These are phyloP conservation scores for Paxillus rubicundulus DNA, from an alignment of 768 basidiomycete genomes.

Conservation along the genomic window DNA sequence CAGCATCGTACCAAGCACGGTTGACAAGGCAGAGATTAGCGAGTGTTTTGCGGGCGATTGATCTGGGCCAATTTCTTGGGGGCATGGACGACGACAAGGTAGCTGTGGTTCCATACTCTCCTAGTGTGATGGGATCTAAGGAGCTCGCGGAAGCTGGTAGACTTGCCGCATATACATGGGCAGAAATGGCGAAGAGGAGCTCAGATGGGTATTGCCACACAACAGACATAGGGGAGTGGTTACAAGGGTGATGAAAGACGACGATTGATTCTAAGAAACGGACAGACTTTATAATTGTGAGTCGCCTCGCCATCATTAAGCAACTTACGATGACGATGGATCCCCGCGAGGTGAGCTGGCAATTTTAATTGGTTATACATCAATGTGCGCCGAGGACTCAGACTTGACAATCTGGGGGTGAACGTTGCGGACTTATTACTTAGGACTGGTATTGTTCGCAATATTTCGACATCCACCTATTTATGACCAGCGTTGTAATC, in stretches of 20 bases:
- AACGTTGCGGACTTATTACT: too few relatives aligned
- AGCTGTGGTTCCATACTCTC: constrained; percentile 47
- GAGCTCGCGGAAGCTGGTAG: constrained; percentile 53
- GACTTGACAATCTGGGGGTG: too few relatives aligned
- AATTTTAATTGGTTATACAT: too few relatives aligned
- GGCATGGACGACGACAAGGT: constrained; percentile 74
- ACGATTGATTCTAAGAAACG: neutral
- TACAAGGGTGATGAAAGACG: neutral
- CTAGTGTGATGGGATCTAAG: constrained; percentile 65
- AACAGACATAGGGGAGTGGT: constrained; percentile 18
- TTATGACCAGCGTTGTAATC: too few relatives aligned
- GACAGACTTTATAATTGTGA: too few relatives aligned
- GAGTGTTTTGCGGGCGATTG: constrained; percentile 60
- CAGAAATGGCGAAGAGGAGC: constrained; percentile 69
- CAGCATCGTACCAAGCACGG: constrained; percentile 74
- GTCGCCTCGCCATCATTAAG: too few relatives aligned
- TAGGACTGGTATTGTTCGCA: too few relatives aligned
- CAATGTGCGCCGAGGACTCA: too few relatives aligned
- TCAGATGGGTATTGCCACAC: constrained; percentile 63
- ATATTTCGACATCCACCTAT: too few relatives aligned
- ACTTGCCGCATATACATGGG: constrained; percentile 64
- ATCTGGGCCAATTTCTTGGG: constrained; percentile 66
- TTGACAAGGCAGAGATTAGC: constrained; percentile 74
- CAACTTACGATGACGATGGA: too few relatives aligned
- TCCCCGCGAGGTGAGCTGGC: too few relatives aligned